Evolutionary conservation across 2,329 filamentous ascomycete genomes (phyloP).

Genomic region (Diaporthe citriasiana): DNA sequence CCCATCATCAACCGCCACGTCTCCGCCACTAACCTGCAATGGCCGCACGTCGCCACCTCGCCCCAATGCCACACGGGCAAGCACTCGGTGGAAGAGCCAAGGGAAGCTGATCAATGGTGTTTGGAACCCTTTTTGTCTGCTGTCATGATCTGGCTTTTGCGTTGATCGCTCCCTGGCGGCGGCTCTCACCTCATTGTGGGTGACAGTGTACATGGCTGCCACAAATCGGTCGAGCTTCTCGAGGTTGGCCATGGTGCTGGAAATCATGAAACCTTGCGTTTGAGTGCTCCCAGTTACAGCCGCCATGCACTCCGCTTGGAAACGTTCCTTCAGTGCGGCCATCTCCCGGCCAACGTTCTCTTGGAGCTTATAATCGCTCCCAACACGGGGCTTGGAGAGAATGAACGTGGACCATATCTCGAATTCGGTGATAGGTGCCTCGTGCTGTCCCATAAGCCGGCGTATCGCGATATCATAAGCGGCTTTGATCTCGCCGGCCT

Average conservation of each 20-base stretch:
- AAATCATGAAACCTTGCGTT: conserved; percentile 60
- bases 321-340: conserved; percentile 75
- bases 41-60: conserved; percentile 5
- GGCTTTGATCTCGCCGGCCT: conserved; percentile 76
- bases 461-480: conserved; percentile 84
- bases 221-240: conserved; percentile 78
- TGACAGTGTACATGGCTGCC: conserved; percentile 90
- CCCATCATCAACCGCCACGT: not conserved
- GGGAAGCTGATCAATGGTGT: conserved; percentile 94
- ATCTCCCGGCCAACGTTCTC: conserved; percentile 84
- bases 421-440: conserved; percentile 84
- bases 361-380: conserved; percentile 86
- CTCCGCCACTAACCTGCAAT: not conserved
- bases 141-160: conserved; percentile 42
- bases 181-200: conserved; percentile 76
- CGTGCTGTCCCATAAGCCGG: conserved; percentile 87
- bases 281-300: conserved; percentile 58
- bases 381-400: conserved; percentile 78
- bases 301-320: conserved; percentile 75
- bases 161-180: conserved; percentile 63
- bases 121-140: conserved; percentile 54
- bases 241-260: conserved; percentile 55
- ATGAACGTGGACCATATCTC: conserved; percentile 93
- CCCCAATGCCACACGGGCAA: conserved; percentile 76
- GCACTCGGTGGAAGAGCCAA: conserved; percentile 85